phyloP scores from a whole-genome alignment of 192 early-diverging fungal species.

The Umbelopsis isabellina region DNA sequence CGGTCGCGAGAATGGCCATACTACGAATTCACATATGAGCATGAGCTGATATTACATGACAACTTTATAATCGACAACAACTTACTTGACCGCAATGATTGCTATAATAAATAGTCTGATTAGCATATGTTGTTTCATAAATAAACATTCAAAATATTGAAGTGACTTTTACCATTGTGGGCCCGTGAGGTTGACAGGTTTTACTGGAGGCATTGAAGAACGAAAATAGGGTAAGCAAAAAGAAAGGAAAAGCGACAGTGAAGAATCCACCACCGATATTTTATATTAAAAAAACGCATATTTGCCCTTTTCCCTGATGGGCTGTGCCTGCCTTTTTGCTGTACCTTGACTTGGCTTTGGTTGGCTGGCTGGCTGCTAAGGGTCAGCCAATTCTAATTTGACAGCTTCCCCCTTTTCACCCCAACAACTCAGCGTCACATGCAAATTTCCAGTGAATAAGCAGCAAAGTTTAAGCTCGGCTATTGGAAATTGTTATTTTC shows the following conservation, averaged over 20 bases:
- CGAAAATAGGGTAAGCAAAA: background rate
- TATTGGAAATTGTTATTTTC: background rate
- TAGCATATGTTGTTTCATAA: background rate
- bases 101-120: background rate
- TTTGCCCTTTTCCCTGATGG: too few species aligned
- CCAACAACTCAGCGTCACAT: too few species aligned
- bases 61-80: background rate
- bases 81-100: slow-evolving; percentile 19
- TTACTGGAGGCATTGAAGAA: slow-evolving; percentile 11
- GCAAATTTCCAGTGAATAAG: too few species aligned
- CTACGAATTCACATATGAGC: background rate
- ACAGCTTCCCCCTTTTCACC: too few species aligned
- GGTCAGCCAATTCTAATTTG: too few species aligned
- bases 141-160: background rate
- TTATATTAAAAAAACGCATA: background rate
- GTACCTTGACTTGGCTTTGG: too few species aligned
- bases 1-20: slow-evolving; percentile 9
- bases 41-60: background rate
- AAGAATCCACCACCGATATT: background rate
- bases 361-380: too few species aligned
- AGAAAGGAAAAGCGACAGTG: background rate
- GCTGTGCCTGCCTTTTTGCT: too few species aligned
- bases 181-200: slow-evolving; percentile 12
- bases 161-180: background rate
- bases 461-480: too few species aligned